phyloP scores from a whole-genome alignment of 2,329 filamentous ascomycete genomes.

The Paecilomyces sp. region DNA sequence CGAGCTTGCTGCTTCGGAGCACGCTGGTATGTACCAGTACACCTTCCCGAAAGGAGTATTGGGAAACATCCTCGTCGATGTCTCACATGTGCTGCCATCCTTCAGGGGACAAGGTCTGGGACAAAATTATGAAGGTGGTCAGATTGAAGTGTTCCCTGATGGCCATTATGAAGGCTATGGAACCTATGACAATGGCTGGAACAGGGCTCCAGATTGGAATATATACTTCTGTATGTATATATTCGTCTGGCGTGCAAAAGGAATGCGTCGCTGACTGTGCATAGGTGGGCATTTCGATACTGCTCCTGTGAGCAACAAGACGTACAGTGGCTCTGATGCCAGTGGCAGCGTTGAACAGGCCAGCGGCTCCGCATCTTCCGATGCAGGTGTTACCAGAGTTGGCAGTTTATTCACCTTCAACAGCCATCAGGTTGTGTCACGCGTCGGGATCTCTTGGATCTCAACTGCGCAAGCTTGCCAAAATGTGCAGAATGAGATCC shows the following conservation, averaged over 20 bases:
- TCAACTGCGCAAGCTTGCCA: conserved; percentile 53
- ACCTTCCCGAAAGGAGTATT: conserved; percentile 42
- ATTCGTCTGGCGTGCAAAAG: background rate
- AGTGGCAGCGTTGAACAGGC: conserved; percentile 20
- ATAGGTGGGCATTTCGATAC: conserved; percentile 57
- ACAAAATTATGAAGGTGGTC: conserved; percentile 57
- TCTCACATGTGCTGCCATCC: conserved; percentile 59
- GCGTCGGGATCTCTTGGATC: conserved; percentile 64
- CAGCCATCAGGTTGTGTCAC: conserved; percentile 42
- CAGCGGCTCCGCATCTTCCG: conserved; percentile 25
- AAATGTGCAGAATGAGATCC: conserved; percentile 53
- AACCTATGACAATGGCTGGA: conserved; percentile 62
- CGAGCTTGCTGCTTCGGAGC: conserved; percentile 51
- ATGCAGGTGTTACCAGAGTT: conserved; percentile 39
- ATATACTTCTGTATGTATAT: conserved; percentile 20
- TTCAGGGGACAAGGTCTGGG: conserved; percentile 54
- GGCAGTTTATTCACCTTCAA: conserved; percentile 48
- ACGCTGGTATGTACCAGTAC: conserved; percentile 51
- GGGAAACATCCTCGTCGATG: conserved; percentile 52
- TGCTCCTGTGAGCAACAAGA: conserved; percentile 20
- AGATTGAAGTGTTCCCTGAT: conserved; percentile 45
- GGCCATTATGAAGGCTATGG: conserved; percentile 54
- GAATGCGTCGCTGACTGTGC: background rate
- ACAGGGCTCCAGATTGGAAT: conserved; percentile 49
- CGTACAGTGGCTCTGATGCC: conserved; percentile 19